Evolutionary conservation across 306 rosid species (phyloP), one percentile per base, ranked within the genome.

Genomic region (Alnus glutinosa): DNA sequence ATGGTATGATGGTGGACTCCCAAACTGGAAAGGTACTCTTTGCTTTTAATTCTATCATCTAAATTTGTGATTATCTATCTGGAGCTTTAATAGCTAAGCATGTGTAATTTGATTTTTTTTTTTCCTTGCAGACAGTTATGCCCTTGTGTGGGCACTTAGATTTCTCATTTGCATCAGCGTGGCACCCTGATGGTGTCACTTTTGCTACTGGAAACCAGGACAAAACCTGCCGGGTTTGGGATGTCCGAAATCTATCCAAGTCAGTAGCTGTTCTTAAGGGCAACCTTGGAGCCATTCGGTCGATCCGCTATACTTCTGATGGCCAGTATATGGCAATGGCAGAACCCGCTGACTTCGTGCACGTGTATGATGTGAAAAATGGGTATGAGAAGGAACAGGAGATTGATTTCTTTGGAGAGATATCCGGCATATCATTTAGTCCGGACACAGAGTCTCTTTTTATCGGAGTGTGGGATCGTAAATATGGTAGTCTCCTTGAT

Each of bases 171-270:
- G 98, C 98, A 36, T 91, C 98, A 49, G 93, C 98, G 9, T 93
- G 98, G 98, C 93, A 93, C 78, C 92, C 98, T 1, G 84, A 88
- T 77, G 97, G 98, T 47, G 8, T 52, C 68, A 83, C 92, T 75
- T 91, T 93, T 55, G 93, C 98, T 73, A 93, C 98, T 15, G 98
- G 98, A 32, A 93, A 93, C 85, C 98, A 91, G 85, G 98, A 93
- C 85, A 93, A 93, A 82, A 93, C 98, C 15, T 89, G 97, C 67
- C 86, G 93, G 57, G 85, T 93, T 71, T 93, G 98, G 98, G 98
- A 93, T 81, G 84, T 87, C 77, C 83, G 98, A 39, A 93, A 93
- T 74, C 82, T 86, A 55, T 93, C 98, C 15, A 89, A 88, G 84
- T 91, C 98, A 16, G 91, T 93, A 30, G 92, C 93, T 73, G 91